Conservation (phyloP, 345 rosid genomes). For the Lumnitzera littorea region DNA sequence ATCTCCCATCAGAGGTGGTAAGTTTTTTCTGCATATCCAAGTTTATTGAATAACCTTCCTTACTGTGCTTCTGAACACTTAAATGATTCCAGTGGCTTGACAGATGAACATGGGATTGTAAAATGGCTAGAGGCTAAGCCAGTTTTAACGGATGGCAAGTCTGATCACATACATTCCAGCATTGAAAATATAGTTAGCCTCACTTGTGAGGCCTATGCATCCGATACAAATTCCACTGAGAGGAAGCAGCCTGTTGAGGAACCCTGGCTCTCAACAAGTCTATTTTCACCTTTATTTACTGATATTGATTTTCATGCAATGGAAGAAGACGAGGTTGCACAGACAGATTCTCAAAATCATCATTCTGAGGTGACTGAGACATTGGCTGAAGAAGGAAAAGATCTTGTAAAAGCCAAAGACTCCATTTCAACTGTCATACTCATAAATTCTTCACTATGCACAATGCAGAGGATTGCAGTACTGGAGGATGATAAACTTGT, state of each 20-base stretch:
- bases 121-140: conserved; percentile 22
- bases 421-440: conserved; percentile 54
- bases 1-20: conserved; percentile 48
- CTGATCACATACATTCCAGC: conserved; percentile 24
- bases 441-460: conserved; percentile 85
- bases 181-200: conserved; percentile 21
- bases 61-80: conserved; percentile 70
- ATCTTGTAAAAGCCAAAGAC: conserved; percentile 29
- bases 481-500: conserved; percentile 84
- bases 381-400: conserved; percentile 37
- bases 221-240: conserved; percentile 27
- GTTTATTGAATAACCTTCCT: conserved; percentile 16
- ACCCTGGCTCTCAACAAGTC: conserved; percentile 66
- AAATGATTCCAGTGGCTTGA: conserved; percentile 90
- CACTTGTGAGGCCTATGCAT: conserved; percentile 17
- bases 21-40: conserved; percentile 22
- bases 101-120: conserved; percentile 53
- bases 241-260: conserved; percentile 81
- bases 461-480: conserved; percentile 95
- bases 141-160: conserved; percentile 24
- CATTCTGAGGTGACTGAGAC: conserved; percentile 29
- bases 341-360: conserved; percentile 24
- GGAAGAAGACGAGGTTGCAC: conserved; percentile 15
- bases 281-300: conserved; percentile 15
- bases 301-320: conserved; percentile 14